Conservation (phyloP, 345 rosid species). For the Angophora floribunda region DNA sequence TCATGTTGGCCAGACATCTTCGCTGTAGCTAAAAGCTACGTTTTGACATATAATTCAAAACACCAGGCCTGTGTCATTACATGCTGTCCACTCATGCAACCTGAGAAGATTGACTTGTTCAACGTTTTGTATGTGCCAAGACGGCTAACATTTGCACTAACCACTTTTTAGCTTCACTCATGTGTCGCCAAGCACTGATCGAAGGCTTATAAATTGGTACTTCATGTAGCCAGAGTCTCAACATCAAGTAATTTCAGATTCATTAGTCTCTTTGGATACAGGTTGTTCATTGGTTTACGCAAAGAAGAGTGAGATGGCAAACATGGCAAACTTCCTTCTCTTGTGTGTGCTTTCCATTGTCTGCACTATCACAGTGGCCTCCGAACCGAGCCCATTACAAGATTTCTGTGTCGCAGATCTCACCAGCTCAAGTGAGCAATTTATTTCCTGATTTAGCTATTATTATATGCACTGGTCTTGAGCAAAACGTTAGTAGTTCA, state of each 20-base stretch:
- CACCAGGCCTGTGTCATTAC: not conserved
- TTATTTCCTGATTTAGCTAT: not conserved
- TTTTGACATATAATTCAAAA: not conserved
- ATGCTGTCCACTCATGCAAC: not conserved
- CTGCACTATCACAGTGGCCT: not conserved
- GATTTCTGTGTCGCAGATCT: slow-evolving; percentile 15
- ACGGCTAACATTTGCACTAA: not conserved
- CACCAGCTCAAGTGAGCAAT: not conserved
- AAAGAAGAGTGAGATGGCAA: not conserved
- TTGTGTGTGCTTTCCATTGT: not conserved
- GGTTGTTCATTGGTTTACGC: not conserved
- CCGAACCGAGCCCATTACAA: slow-evolving; percentile 12
- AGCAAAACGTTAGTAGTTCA: not conserved
- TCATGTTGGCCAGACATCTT: not conserved
- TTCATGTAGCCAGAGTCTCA: not conserved
- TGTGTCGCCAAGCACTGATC: not conserved
- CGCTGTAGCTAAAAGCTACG: not conserved
- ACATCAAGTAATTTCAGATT: not conserved
- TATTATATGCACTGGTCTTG: not conserved
- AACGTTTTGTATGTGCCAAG: not conserved
- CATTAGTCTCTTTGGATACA: not conserved
- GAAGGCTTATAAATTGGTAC: not conserved
- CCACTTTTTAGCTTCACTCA: not conserved
- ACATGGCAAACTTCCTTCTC: not conserved
- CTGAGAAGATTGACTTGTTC: not conserved